phyloP scores from a whole-genome alignment of 1,284 basidiomycete species.

The Microbotryomycetes sp. region DNA sequence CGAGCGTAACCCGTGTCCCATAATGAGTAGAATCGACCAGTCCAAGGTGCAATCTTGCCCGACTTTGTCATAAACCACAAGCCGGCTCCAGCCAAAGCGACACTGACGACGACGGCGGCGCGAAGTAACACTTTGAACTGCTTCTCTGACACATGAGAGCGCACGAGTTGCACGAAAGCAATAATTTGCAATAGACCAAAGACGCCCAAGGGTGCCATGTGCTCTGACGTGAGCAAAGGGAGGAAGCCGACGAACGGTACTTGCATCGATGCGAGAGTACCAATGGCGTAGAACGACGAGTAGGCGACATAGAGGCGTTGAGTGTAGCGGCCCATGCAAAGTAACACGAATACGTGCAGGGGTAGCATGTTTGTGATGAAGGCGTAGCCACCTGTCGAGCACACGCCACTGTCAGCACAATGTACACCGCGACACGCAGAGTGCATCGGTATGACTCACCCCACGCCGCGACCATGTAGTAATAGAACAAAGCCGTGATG shows the following conservation, averaged over 20 bases:
- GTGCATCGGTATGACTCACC: too few relatives aligned
- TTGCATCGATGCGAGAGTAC: conserved; percentile 96
- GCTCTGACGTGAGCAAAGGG: conserved; percentile 94
- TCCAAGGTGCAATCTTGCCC: conserved; percentile 98
- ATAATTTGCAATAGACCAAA: conserved; percentile 97
- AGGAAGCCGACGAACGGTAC: conserved; percentile 99
- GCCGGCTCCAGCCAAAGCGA: conserved; percentile 54
- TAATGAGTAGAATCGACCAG: conserved; percentile 96
- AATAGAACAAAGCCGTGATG: conserved; percentile 90
- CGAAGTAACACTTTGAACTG: conserved; percentile 84
- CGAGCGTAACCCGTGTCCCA: conserved; percentile 97
- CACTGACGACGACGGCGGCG: conserved; percentile 50
- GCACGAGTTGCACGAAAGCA: conserved; percentile 83
- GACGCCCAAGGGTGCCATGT: conserved; percentile 96
- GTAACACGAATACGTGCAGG: conserved; percentile 82
- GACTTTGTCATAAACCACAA: conserved; percentile 65
- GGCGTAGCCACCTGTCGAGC: conserved; percentile 85
- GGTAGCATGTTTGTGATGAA: conserved; percentile 99
- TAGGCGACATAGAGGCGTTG: conserved; percentile 90
- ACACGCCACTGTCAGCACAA: neutral
- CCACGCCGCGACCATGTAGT: conserved; percentile 99
- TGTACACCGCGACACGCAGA: conserved; percentile 5
- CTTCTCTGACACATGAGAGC: conserved; percentile 81
- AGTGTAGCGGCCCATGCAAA: conserved; percentile 96
- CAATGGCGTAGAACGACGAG: conserved; percentile 95